Base-by-base conservation (phyloP, 805 yeast species). In the Tetrapisispora pingtungensis region DNA sequence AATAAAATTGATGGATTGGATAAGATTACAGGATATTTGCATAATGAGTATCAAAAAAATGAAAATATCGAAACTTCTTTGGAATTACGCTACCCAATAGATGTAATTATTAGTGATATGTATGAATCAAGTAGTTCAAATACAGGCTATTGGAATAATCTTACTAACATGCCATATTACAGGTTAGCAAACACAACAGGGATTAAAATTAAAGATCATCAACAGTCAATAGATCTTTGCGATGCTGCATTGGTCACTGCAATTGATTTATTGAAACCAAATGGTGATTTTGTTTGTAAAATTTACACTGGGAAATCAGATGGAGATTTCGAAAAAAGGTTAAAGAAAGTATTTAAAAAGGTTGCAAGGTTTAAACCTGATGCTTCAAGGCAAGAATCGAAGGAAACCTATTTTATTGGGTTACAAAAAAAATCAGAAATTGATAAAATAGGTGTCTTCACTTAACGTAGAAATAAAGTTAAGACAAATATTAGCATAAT, bases 121-220 rank as follows among this genome's bases (percentile, higher is more conserved):
- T 83, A 82, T 72, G 90, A 72, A 59, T 82, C 80, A 40, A 65
- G 71, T 68, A 69, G 75, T 41, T 80, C 75, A 53, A 40, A 45
- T 40, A 56, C 67, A 20, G 77, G 77, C 6, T 20, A 33, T 58
- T 70, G 77, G 73, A 71, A 69, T 58, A 68, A 76, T 65, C 75
- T 83, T 72, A 78, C 85, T 80, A 81, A 81, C 79, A 75, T 74
- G 44, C 78, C 95, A 39, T 83, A 79, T 60, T 70, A 70, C 66
- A 90, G 96, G 97, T 83, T 90, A 84, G 84, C 87, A 40, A 90
- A 90, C 58, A 86, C 97, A 4, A 71, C 88, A 13, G 97, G 98
- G 4, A 66, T 85, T 34, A 75, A 80, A 10, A 78, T 83, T 34
- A 76, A 77, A 50, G 98, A 90, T 61, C 97, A 90, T 64, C 67